Percentiles rank a stretch among this genome's conserved stretches.
Conservation (phyloP, 2,329 filamentous ascomycete species). For the Tolypocladium amazonense region DNA sequence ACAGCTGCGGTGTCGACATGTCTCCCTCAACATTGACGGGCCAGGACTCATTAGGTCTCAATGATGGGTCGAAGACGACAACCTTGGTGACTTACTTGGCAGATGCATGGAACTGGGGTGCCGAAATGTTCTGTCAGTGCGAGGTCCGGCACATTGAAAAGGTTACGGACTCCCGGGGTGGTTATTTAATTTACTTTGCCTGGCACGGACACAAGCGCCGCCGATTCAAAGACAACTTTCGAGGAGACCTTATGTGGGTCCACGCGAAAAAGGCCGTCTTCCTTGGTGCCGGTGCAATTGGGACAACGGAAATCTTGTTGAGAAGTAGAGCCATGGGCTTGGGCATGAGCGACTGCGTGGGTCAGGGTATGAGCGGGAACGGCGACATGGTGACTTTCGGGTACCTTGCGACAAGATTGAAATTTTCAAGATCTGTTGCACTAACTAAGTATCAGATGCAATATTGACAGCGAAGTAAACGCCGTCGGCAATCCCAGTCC, state of each 20-base stretch:
- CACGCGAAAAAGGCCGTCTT: slow-evolving; percentile 55
- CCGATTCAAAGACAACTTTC: slow-evolving; percentile 36
- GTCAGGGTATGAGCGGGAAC: slow-evolving; percentile 53
- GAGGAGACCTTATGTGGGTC: slow-evolving; percentile 57
- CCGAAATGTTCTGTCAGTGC: slow-evolving; percentile 60
- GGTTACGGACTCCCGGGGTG: slow-evolving; percentile 30
- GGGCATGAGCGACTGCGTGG: slow-evolving; percentile 44
- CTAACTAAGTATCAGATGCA: slow-evolving; percentile 31
- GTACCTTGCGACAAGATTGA: slow-evolving; percentile 16
- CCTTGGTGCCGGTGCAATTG: slow-evolving; percentile 53
- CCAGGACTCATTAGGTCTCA: slow-evolving; percentile 53
- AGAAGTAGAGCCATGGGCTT: slow-evolving; percentile 49
- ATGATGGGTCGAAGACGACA: slow-evolving; percentile 58
- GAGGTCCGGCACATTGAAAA: slow-evolving; percentile 54
- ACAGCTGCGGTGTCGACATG: slow-evolving; percentile 56
- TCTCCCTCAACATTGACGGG: slow-evolving; percentile 46
- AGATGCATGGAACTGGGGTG: slow-evolving; percentile 63
- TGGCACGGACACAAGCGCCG: slow-evolving; percentile 51
- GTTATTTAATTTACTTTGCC: slow-evolving; percentile 54
- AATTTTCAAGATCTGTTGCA: background rate
- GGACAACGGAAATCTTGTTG: slow-evolving; percentile 55
- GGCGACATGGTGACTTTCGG: slow-evolving; percentile 56
- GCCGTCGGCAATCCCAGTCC: slow-evolving; percentile 41
- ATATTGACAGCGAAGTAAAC: slow-evolving; percentile 46
- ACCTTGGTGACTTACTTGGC: slow-evolving; percentile 56